phyloP scores from a whole-genome alignment of 2,329 filamentous ascomycete species.

The Colletotrichum chlorophyti region DNA sequence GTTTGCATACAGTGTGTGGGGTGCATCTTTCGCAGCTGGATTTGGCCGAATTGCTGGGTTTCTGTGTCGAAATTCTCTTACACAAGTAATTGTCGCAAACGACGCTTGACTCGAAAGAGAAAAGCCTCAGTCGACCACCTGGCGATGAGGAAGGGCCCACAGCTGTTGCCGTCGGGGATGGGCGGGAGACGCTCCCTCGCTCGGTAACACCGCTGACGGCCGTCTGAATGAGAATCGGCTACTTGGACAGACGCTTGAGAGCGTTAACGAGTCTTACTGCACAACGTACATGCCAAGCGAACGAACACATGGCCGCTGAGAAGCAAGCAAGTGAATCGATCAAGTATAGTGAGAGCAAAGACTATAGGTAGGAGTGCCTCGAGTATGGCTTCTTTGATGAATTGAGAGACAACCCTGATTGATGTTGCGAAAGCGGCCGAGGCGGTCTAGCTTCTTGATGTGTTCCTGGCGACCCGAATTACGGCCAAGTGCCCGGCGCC shows the following conservation, averaged over 20 bases:
- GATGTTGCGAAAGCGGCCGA: not conserved
- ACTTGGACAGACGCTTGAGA: too few relatives aligned
- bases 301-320: too few relatives aligned
- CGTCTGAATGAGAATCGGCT: too few relatives aligned
- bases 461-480: too few relatives aligned
- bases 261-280: too few relatives aligned
- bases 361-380: too few relatives aligned
- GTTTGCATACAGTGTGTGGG: conserved; percentile 27
- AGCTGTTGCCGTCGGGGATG: not conserved
- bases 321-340: too few relatives aligned
- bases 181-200: not conserved
- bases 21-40: conserved; percentile 23
- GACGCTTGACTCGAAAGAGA: not conserved
- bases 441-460: conserved; percentile 7
- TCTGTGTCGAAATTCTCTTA: conserved; percentile 25
- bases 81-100: conserved; percentile 21
- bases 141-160: not conserved
- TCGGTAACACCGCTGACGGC: not conserved
- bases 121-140: not conserved
- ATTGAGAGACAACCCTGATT: too few relatives aligned
- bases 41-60: conserved; percentile 25
- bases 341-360: too few relatives aligned
- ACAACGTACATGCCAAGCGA: too few relatives aligned
- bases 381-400: too few relatives aligned
- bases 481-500: too few relatives aligned